Percentiles rank a stretch among this genome's conserved stretches.
phyloP scores from a whole-genome alignment of 2,329 filamentous ascomycete genomes.

The Cercospora sp. region DNA sequence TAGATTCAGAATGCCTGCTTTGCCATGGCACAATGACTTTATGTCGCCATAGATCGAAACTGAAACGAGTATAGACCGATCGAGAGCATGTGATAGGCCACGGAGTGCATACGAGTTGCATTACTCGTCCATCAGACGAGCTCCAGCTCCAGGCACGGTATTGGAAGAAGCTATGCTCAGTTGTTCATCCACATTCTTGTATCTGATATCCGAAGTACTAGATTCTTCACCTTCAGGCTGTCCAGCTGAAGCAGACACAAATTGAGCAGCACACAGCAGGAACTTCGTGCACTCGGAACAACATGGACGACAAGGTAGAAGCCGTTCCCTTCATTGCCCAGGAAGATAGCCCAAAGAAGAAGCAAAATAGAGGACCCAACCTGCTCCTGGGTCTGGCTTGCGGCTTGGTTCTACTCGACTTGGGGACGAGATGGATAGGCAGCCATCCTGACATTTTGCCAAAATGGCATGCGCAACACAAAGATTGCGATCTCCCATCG shows the following conservation, averaged over 20 bases:
- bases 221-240: neutral
- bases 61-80: neutral
- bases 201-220: neutral
- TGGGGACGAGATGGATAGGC: neutral
- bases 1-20: neutral
- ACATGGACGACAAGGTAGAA: slow-evolving; percentile 1
- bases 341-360: neutral
- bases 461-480: neutral
- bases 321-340: neutral
- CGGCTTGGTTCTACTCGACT: neutral
- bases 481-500: neutral
- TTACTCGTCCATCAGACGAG: neutral
- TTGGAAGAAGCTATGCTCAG: neutral
- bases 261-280: neutral
- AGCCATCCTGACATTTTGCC: neutral
- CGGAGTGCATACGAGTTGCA: neutral
- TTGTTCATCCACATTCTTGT: neutral
- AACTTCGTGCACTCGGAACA: neutral
- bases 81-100: neutral
- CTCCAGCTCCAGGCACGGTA: neutral
- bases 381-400: neutral
- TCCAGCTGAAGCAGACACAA: neutral
- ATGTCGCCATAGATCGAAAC: neutral
- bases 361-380: neutral
- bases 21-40: neutral